Percentiles rank a stretch among this genome's conserved stretches.
phyloP scores from a whole-genome alignment of 352 stramenopile species.

The Halophytophthora batemanensis region DNA sequence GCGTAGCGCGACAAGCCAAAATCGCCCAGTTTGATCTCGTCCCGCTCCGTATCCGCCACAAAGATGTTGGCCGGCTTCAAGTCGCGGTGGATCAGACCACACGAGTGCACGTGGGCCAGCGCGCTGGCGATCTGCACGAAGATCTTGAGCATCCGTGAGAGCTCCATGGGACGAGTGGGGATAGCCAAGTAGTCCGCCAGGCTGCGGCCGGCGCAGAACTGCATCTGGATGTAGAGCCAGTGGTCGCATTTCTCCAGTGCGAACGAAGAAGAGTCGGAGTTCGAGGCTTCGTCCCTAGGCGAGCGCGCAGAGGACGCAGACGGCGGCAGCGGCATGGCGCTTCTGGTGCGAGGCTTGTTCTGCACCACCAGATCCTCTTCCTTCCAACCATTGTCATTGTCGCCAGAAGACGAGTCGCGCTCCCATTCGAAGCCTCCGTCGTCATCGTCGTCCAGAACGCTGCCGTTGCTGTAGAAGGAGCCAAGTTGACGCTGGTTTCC shows the following conservation, averaged over 20 bases:
- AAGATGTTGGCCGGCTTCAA: slow-evolving; percentile 93
- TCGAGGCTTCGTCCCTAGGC: slow-evolving; percentile 14
- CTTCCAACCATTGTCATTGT: slow-evolving; percentile 48
- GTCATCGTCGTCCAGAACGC: slow-evolving; percentile 34
- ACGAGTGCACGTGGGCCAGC: slow-evolving; percentile 89
- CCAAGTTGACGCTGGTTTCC: slow-evolving; percentile 40
- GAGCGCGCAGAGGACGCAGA: slow-evolving; percentile 7
- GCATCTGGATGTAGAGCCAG: slow-evolving; percentile 93
- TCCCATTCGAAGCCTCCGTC: slow-evolving; percentile 82
- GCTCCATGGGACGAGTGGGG: slow-evolving; percentile 63
- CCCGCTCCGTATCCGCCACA: slow-evolving; percentile 77
- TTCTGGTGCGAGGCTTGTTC: slow-evolving; percentile 25
- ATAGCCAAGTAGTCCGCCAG: slow-evolving; percentile 82
- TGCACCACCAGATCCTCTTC: slow-evolving; percentile 60
- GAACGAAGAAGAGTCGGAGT: slow-evolving; percentile 49
- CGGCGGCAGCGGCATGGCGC: not conserved
- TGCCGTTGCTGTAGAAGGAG: slow-evolving; percentile 48
- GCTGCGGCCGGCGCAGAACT: slow-evolving; percentile 85
- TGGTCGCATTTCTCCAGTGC: slow-evolving; percentile 70
- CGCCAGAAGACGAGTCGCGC: slow-evolving; percentile 44
- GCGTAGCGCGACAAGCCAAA: slow-evolving; percentile 87
- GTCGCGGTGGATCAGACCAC: slow-evolving; percentile 89
- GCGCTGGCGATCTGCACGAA: slow-evolving; percentile 88
- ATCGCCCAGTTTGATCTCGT: slow-evolving; percentile 89
- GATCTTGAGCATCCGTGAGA: slow-evolving; percentile 80